These are phyloP conservation scores for Didymella pomorum DNA, from an alignment of 2,329 filamentous ascomycete genomes.

Conservation along the genomic window DNA sequence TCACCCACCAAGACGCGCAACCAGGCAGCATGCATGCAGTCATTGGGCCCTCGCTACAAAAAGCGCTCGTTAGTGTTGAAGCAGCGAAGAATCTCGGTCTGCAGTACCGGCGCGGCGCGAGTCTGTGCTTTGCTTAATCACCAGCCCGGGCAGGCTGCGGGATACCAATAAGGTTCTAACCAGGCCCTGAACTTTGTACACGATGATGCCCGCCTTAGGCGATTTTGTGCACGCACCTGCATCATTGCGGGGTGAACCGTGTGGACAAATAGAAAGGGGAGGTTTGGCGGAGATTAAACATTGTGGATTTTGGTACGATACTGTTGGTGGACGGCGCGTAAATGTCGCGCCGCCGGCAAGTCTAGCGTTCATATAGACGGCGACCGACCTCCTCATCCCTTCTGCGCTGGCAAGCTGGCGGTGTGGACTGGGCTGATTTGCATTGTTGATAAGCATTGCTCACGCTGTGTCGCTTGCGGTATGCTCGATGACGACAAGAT, in stretches of 20 bases:
- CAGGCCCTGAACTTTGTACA: neutral
- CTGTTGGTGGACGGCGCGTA: slow-evolving; percentile 13
- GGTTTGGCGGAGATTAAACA: slow-evolving; percentile 14
- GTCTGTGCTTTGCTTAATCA: neutral
- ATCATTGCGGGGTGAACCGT: slow-evolving; percentile 5
- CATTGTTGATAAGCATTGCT: neutral
- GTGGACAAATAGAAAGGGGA: slow-evolving; percentile 11
- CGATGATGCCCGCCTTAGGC: neutral
- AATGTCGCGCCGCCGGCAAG: neutral
- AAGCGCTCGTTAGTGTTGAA: neutral
- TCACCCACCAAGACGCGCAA: neutral
- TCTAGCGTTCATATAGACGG: slow-evolving; percentile 14
- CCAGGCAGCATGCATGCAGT: slow-evolving; percentile 1
- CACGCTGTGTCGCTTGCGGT: slow-evolving; percentile 8
- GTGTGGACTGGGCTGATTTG: neutral
- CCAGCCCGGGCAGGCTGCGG: neutral
- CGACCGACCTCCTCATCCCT: slow-evolving; percentile 2
- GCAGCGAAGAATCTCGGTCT: neutral
- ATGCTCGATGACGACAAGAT: slow-evolving; percentile 3
- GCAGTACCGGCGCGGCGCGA: neutral
- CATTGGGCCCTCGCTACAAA: neutral
- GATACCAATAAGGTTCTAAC: neutral
- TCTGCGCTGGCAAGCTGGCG: neutral
- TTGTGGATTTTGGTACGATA: slow-evolving; percentile 12
- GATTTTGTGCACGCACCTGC: neutral